These are phyloP conservation scores for Aspergillus haitiensis DNA, from an alignment of 495 filamentous ascomycete species.

Conservation along the genomic window DNA sequence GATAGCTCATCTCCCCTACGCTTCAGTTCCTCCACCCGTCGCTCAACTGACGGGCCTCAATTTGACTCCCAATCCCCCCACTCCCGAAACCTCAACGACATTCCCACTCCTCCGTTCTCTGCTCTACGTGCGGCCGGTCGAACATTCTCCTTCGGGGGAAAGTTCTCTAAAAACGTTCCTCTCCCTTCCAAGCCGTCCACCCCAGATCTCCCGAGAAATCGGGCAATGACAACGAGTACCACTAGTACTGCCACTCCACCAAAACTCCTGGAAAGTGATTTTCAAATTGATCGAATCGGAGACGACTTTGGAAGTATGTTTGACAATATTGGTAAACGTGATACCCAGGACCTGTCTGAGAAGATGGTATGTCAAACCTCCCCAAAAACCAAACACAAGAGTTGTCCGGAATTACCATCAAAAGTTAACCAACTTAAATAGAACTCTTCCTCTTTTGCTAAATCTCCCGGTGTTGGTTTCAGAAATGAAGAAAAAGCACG, in stretches of 20 bases:
- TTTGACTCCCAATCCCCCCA: conserved; percentile 55
- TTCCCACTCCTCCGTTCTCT: conserved; percentile 57
- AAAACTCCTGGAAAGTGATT: conserved; percentile 59
- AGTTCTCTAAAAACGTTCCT: conserved; percentile 39
- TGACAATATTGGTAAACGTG: conserved; percentile 57
- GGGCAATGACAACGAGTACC: conserved; percentile 57
- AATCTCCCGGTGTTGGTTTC: conserved; percentile 20
- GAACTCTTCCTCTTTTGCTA: conserved; percentile 29
- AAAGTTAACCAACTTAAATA: conserved; percentile 24
- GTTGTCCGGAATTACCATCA: background rate
- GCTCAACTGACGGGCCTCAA: conserved; percentile 63
- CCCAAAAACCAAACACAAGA: background rate
- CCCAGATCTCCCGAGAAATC: conserved; percentile 41
- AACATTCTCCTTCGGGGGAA: conserved; percentile 68
- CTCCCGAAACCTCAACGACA: conserved; percentile 52
- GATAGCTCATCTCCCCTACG: conserved; percentile 64
- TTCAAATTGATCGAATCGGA: conserved; percentile 49
- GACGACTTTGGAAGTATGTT: conserved; percentile 72
- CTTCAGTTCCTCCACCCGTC: conserved; percentile 72
- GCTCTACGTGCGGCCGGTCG: conserved; percentile 65
- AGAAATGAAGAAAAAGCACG: conserved; percentile 28
- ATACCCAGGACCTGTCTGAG: conserved; percentile 37
- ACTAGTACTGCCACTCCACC: conserved; percentile 70
- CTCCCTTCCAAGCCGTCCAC: conserved; percentile 47
- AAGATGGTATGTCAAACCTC: conserved; percentile 11